Base-by-base conservation (phyloP, 148 eudicot genomes). In the Persicaria tinctoria region DNA sequence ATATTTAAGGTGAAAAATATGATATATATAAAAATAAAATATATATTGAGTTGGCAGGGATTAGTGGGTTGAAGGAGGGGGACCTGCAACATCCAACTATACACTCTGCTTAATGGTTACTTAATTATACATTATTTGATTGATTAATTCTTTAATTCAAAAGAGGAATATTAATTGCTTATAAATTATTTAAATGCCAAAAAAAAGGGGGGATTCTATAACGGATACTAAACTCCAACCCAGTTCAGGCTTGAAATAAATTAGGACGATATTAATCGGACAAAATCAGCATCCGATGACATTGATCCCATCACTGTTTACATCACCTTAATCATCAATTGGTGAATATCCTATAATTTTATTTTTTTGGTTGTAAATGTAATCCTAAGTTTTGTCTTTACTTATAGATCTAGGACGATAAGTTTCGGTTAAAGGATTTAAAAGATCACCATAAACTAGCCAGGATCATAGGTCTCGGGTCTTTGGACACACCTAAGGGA, bases 261-360 rank as follows among this genome's bases (percentile, higher is more conserved):
- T 63, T 4, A 63, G 46, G 68, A 32, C 68, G 16, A 63, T 63
- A 63, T 63, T 63, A n/a, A 63, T 63, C 16, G 45, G 44, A 63
- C 68, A 63, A 32, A 63, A 63, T 63, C 68, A 63, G 68, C 68
- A 63, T 63, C 68, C 68, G 68, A 63, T 14, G 68, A 63, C 16
- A 63, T 63, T 63, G 5, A 63, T 63, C 45, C 6, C 68, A 11
- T 63, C 68, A 32, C 9, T 32, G 45, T 63, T 63, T 63, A 23
- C 46, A 45, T 63, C 68, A 63, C 32, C 68, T 45, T 11, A 27
- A 6, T 50, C 0, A 8, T 50, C 9, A 50, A 6, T 50, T 50
- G 12, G 12, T 10, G 9, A 50, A 9, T 50, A 50, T 50, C 12
- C 53, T 50, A 50, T 50, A 9, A 8, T 50, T 7, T 7, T 8